Evolutionary conservation across 805 yeast genomes (phyloP), one percentile per base, ranked within the genome.

Genomic region (Cyberlindnera maritima): DNA sequence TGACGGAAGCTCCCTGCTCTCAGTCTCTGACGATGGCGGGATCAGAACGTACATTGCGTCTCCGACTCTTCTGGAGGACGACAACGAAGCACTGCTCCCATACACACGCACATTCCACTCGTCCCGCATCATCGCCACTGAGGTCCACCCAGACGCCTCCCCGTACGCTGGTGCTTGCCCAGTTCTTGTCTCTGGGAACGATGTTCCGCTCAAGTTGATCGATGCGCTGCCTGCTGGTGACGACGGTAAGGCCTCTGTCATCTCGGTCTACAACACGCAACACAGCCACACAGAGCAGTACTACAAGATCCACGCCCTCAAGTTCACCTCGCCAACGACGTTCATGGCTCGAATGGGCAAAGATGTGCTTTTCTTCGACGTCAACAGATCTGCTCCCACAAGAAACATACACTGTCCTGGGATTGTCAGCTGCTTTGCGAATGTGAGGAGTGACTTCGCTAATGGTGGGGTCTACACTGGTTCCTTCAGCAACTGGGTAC

Each of bases 1-100:
- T 3, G 76, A 73, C 48, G 71, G 71, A 1, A 56, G 66, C 2
- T 59, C 72, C 0, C 51, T 74, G n/a, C 59, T 68, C 4, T 55
- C 71, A 1, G 51, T 64, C 2, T 59, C 66, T 21, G 67, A 63
- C 31, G 77, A 74, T 52, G 59, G 53, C 36, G 73, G 67, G 0
- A 48, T 72, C 4, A 54, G 77, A 11, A 58, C 67, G 14, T 74
- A 69, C 50, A 46, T 70, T 17, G 48, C 69, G 2, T 69, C 74
- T 1, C 42, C 38, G 2, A 48, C 56, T 10, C 38, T 60, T 1
- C 31, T 53, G 3, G 62, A 63, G 12, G 52, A 47, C 2, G 46
- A 37, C 3, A 19, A 44, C 19, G 45, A 38, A 10, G 47, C 39
- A 3, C 46, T 69, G 36, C 43, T 64, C 1, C 75, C 77, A 1